Evolutionary conservation across 495 filamentous ascomycete species (phyloP), one percentile per base, ranked within the genome.

Genomic region (Schizothecium vesticola): DNA sequence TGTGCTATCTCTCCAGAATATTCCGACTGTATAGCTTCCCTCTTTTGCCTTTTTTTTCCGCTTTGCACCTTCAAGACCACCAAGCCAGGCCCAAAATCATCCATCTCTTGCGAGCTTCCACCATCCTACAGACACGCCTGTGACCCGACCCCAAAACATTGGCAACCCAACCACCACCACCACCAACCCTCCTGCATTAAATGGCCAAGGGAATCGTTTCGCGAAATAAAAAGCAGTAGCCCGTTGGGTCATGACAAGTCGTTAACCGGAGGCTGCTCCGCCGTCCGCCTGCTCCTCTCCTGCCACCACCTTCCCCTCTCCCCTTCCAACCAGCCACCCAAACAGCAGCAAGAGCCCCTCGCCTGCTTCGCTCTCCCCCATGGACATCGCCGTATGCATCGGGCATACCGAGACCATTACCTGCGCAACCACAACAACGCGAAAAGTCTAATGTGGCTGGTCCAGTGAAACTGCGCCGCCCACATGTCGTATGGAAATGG

Each of bases 391-490:
- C 56, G 43, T 51, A 61, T 55, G 65, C 65, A 60, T 66, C 24
- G 65, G 65, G 65, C 65, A 66, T 61, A 51, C 19, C 43, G 65
- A 66, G 33, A 26, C 65, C 56, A 55, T 19, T 8, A 13, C 56
- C 65, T 3, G 16, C 16, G 56, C 43, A 28, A 28, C 25, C 23
- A n/a, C 31, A 33, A 66, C 21, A 59, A 43, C 65, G 28, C 51
- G 55, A 13, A 64, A 66, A 66, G 57, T 66, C 65, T 66, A 59
- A 59, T 29, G 31, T 55, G 24, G 16, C 55, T 6, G 31, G 12
- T 16, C 13, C 19, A 51, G 43, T 11, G 16, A 61, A 19, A 61
- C 19, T n/a, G 8, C 60, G n/a, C 26, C 16, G 10, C 61, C 21
- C 43, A 25, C 56, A 19, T 24, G n/a, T 29, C 29, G 31, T 26